phyloP scores from a whole-genome alignment of 148 eudicot species.

The Vaccinium myrtillus region DNA sequence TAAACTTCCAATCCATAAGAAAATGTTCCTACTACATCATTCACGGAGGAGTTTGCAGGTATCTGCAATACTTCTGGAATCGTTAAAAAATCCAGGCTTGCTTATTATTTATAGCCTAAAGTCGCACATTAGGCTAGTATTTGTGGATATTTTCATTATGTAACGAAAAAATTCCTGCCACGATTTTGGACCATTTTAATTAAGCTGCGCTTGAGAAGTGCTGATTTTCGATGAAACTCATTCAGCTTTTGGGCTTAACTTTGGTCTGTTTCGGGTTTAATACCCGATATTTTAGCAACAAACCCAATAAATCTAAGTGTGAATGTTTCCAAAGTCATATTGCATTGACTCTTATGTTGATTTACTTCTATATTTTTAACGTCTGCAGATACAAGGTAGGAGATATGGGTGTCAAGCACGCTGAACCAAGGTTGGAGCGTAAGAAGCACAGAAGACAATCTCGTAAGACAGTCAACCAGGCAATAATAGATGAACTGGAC shows the following conservation, averaged over 20 bases:
- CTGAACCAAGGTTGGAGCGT: slow-evolving; percentile 73
- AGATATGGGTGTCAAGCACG: slow-evolving; percentile 62
- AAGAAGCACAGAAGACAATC: slow-evolving; percentile 85
- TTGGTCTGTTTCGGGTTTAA: neutral
- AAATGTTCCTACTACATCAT: neutral
- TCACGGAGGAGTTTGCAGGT: neutral
- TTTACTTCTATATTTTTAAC: neutral
- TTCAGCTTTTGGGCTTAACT: neutral
- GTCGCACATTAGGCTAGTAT: neutral
- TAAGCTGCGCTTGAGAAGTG: neutral
- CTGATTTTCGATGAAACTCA: neutral
- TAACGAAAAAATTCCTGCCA: neutral
- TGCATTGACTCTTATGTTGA: neutral
- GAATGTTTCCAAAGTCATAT: neutral
- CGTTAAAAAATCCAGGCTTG: neutral
- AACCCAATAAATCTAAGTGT: no score
- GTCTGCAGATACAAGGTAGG: slow-evolving; percentile 61
- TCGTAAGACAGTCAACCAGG: slow-evolving; percentile 71
- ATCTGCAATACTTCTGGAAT: neutral
- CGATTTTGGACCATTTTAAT: neutral
- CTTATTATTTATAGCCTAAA: neutral
- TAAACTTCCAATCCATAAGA: neutral
- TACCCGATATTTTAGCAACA: no score
- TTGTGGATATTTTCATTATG: neutral
- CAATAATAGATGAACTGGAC: slow-evolving; percentile 59